Evolutionary conservation across 176 grass and related monocot species (phyloP).

Genomic region (Saccharum spontaneum): DNA sequence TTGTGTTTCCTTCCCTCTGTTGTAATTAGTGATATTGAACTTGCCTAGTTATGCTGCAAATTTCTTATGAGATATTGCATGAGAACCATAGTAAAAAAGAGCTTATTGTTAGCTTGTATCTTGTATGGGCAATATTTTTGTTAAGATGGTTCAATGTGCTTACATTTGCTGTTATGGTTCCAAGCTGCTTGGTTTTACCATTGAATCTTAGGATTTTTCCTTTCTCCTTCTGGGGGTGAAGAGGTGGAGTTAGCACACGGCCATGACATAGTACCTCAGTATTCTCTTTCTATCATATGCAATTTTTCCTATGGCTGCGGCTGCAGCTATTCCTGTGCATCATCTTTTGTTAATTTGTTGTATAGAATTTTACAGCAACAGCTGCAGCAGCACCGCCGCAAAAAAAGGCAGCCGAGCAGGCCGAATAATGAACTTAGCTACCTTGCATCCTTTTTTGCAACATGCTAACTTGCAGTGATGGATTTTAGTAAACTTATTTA

Average conservation of each 20-base stretch:
- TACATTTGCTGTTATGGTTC: neutral
- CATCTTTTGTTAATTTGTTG: neutral
- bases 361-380: neutral
- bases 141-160: neutral
- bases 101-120: slow-evolving; percentile 33
- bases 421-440: neutral
- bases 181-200: neutral
- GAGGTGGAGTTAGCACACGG: neutral
- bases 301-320: neutral
- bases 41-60: slow-evolving; percentile 2
- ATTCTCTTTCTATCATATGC: neutral
- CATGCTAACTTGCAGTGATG: neutral
- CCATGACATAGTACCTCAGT: neutral
- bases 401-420: neutral
- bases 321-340: neutral
- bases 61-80: neutral
- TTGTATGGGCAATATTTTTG: slow-evolving; percentile 6
- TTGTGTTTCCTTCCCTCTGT: slow-evolving; percentile 4
- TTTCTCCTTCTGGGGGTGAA: neutral
- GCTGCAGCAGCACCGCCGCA: neutral
- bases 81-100: neutral
- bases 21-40: slow-evolving; percentile 12
- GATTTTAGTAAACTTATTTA: neutral
- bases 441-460: neutral
- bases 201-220: neutral